Evolutionary conservation across 2,329 filamentous ascomycete genomes (phyloP), one percentile per base, ranked within the genome.

Genomic region (Sphaerulina musiva): DNA sequence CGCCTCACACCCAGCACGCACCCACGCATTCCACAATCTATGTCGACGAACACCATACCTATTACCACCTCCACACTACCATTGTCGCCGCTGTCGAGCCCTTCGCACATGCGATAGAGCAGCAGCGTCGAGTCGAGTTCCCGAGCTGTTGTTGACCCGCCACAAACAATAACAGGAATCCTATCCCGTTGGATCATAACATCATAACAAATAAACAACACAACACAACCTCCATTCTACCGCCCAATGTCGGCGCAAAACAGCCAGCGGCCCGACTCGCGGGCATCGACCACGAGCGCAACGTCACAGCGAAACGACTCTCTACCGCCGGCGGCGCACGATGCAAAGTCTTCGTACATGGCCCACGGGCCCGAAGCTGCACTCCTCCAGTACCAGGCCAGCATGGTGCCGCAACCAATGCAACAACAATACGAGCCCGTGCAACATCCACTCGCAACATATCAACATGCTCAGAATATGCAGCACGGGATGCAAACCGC

Each of bases 261-360:
- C 47, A 61, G 64, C 52, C 60, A 62, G 49, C 57, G 60, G 51
- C 67, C 67, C 20, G 61, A 65, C 26, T 68, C 65, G 20, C 59
- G 67, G 59, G 67, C 67, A 31, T 69, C 67, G 2, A 69, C 67
- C 6, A 68, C 65, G 17, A 68, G 66, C 59, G 66, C 64, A 14
- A 64, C 65, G 4, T 68, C 67, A 4, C 62, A 64, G 32, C 64
- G 59, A 46, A 56, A 67, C 46, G 65, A 63, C 11, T 53, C 54
- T 17, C 45, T 47, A 11, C 52, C 38, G 20, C 51, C 50, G 6
- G 53, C 59, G 43, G 43, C 54, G 47, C 66, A 63, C 40, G 63
- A 67, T 56, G 59, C 56, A 47, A 61, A 61, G 47, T 44, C 54
- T 23, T 49, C 51, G 31, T 63, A 62, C 49, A 59, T 59, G 55